Base-by-base conservation (phyloP, 139 green algal genomes). In the Micromonas pusilla region DNA sequence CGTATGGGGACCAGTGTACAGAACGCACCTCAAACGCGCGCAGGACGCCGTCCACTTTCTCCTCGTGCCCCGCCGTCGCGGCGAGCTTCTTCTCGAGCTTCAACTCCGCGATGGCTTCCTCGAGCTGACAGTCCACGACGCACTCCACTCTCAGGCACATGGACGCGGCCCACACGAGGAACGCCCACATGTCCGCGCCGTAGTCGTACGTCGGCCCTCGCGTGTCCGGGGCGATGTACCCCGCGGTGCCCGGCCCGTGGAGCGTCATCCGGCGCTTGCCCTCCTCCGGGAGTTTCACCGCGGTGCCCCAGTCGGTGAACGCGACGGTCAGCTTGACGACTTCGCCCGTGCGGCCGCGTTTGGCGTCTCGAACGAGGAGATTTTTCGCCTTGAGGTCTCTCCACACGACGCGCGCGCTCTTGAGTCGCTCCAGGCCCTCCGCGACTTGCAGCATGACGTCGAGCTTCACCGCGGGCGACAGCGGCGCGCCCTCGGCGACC, bases 381-480 rank as follows among this genome's bases (percentile, higher is more conserved):
- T 80, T 80, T 32, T 80, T 66, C 25, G 65, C 75, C 75, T 80
- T 80, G 25, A 80, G 66, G 30, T 80, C 75, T 26, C 75, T 54
- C 75, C 75, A 80, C 3, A 80, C 62, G 37, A 80, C 34, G 25
- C 75, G 38, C 45, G 30, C 33, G 5, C 9, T 23, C 62, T 80
- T 80, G 37, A 80, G 33, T 28, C 45, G 23, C 4, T 67, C 52
- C 72, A 78, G 28, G 25, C 53, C 52, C 28, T 78, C 52, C 52
- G 53, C 28, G 2, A 78, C 72, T 30, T 78, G 72, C 6, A 75
- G 53, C n/a, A 75, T 62, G 23, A 60, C 37, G 30, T 75, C 68
- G 34, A 75, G 30, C 6, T 75, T 75, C 23, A 75, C 68, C 37
- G n/a, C 23, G 34, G 36, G 20, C 20, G 26, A 62, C 37, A 75